Evolutionary conservation across 495 filamentous ascomycete species (phyloP).

Genomic region (Penicillium riverlandense): DNA sequence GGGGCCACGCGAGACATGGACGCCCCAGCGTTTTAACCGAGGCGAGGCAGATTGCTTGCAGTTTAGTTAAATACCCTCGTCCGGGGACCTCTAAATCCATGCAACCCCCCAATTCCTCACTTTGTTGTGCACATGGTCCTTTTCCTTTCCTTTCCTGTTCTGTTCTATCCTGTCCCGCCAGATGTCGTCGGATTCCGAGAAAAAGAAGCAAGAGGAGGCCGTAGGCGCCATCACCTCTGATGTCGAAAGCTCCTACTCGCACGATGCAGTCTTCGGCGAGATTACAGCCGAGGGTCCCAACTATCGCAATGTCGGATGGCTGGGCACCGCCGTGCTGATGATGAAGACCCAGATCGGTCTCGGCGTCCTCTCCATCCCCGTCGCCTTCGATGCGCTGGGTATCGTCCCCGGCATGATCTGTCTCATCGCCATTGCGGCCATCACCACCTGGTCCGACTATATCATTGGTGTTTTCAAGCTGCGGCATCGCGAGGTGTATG

Average conservation of each 20-base stretch:
- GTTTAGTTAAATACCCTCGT: too few relatives aligned
- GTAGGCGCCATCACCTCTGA: too few relatives aligned
- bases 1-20: too few relatives aligned
- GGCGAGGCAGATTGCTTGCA: too few relatives aligned
- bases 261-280: constrained; percentile 13
- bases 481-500: constrained; percentile 52
- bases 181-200: too few relatives aligned
- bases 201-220: too few relatives aligned
- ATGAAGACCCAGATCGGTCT: constrained; percentile 41
- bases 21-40: too few relatives aligned
- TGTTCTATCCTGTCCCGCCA: too few relatives aligned
- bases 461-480: constrained; percentile 63
- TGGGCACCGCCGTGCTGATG: constrained; percentile 13
- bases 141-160: too few relatives aligned
- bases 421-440: constrained; percentile 43
- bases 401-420: constrained; percentile 45
- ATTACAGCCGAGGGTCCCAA: constrained; percentile 10
- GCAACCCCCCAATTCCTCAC: too few relatives aligned
- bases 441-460: constrained; percentile 63
- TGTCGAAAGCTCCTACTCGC: background rate
- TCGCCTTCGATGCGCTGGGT: constrained; percentile 47
- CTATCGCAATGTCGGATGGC: constrained; percentile 9
- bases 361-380: constrained; percentile 47
- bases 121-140: too few relatives aligned
- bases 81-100: too few relatives aligned